These are phyloP conservation scores for Globisporangium viniferum DNA, from an alignment of 352 stramenopile species.

Conservation along the genomic window DNA sequence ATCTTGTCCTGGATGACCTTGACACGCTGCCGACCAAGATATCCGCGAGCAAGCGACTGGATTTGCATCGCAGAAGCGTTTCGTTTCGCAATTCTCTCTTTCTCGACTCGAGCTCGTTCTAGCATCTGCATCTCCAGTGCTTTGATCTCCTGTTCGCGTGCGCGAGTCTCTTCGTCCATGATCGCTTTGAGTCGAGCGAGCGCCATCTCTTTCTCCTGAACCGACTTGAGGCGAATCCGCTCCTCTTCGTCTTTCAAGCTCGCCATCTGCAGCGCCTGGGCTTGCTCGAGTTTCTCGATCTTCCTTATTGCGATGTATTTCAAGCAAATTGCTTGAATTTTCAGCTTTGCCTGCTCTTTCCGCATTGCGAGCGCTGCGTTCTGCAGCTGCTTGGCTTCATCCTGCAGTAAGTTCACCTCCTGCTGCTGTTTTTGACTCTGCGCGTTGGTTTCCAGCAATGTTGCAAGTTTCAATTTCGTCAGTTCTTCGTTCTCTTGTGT, in stretches of 20 bases:
- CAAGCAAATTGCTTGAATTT: conserved; percentile 59
- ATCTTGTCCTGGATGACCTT: conserved; percentile 60
- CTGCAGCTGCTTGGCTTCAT: conserved; percentile 42
- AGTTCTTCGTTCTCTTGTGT: conserved; percentile 67
- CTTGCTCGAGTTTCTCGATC: conserved; percentile 41
- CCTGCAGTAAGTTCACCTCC: conserved; percentile 28
- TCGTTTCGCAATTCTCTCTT: conserved; percentile 48
- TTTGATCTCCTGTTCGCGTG: conserved; percentile 65
- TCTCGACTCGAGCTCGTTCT: conserved; percentile 64
- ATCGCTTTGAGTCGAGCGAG: conserved; percentile 56
- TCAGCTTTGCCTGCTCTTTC: conserved; percentile 54
- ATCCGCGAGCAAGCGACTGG: conserved; percentile 51
- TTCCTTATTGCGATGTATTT: conserved; percentile 45
- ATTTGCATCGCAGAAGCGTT: conserved; percentile 56
- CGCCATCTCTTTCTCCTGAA: conserved; percentile 69
- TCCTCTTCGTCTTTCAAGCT: conserved; percentile 59
- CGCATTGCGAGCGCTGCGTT: conserved; percentile 38
- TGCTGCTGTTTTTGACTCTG: conserved; percentile 35
- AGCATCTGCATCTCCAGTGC: conserved; percentile 72
- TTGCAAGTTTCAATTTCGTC: conserved; percentile 43
- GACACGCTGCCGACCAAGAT: conserved; percentile 51
- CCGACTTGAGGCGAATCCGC: conserved; percentile 42
- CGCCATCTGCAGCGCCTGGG: conserved; percentile 48
- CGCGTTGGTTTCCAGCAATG: conserved; percentile 35
- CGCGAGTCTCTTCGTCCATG: conserved; percentile 70